phyloP scores from a whole-genome alignment of 192 early-diverging fungal genomes.

The Chytriomyces hyalinus region DNA sequence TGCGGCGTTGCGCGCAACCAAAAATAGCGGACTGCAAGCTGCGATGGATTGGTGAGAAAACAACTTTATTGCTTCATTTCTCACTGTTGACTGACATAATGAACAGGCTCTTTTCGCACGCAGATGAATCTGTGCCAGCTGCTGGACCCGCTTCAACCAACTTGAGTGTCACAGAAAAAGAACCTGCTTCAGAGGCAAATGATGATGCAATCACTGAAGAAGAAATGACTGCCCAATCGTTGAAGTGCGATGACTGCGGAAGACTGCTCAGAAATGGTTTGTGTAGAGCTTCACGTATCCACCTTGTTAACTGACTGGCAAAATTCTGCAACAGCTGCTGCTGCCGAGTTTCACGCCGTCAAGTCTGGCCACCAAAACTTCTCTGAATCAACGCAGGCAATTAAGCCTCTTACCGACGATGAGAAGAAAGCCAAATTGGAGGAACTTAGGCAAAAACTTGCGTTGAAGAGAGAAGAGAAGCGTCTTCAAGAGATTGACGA shows the following conservation, averaged over 20 bases:
- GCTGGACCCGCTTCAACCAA: slow-evolving; percentile 46
- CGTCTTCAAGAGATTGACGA: slow-evolving; percentile 68
- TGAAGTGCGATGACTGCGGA: slow-evolving; percentile 83
- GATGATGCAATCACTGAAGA: slow-evolving; percentile 26
- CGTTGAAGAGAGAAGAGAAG: slow-evolving; percentile 69
- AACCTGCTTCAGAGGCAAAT: slow-evolving; percentile 14
- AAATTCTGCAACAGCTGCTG: slow-evolving; percentile 49
- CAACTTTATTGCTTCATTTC: not conserved
- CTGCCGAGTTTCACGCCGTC: slow-evolving; percentile 78
- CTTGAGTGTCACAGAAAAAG: slow-evolving; percentile 21
- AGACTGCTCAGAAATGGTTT: slow-evolving; percentile 77
- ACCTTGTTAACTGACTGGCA: slow-evolving; percentile 17
- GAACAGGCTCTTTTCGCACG: slow-evolving; percentile 67
- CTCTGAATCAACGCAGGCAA: slow-evolving; percentile 73
- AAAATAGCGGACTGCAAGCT: slow-evolving; percentile 77
- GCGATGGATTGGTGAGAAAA: slow-evolving; percentile 80
- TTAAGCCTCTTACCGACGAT: slow-evolving; percentile 80
- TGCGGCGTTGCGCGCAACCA: slow-evolving; percentile 71
- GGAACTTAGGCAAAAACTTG: slow-evolving; percentile 70
- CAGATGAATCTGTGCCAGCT: slow-evolving; percentile 69
- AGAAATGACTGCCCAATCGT: slow-evolving; percentile 77
- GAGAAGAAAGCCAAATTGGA: slow-evolving; percentile 75
- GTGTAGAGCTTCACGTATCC: not conserved
- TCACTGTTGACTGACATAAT: not conserved
- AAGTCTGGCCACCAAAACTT: slow-evolving; percentile 76